A percentile compares a stretch with the other conserved stretches of the same genome.
These are phyloP conservation scores for Coprinellus micaceus DNA, from an alignment of 768 basidiomycete species.

Conservation along the genomic window DNA sequence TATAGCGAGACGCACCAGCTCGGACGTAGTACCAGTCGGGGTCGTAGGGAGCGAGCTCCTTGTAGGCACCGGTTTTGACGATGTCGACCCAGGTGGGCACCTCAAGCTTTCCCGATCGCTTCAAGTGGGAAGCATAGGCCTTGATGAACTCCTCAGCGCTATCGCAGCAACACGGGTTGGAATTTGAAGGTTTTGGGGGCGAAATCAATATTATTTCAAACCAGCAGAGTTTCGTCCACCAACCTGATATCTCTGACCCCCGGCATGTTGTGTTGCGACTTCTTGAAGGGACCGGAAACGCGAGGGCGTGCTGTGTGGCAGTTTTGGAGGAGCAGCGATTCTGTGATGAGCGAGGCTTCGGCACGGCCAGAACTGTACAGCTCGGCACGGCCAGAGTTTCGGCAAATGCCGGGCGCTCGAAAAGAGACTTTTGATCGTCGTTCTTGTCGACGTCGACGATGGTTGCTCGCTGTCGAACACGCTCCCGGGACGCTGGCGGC, in stretches of 20 bases:
- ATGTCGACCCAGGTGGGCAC: slow-evolving; percentile 98
- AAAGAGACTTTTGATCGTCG: too few species aligned
- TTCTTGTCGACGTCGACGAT: too few species aligned
- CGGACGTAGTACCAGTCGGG: slow-evolving; percentile 99
- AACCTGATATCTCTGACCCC: slow-evolving; percentile 82
- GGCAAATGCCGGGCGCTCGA: slow-evolving; percentile 29
- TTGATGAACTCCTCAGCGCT: slow-evolving; percentile 93
- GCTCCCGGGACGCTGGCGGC: too few species aligned
- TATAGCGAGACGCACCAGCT: slow-evolving; percentile 64
- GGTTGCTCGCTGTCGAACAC: too few species aligned
- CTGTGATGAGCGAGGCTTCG: slow-evolving; percentile 25
- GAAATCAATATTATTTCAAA: slow-evolving; percentile 15
- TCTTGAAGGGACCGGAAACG: slow-evolving; percentile 45
- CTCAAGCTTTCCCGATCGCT: slow-evolving; percentile 98
- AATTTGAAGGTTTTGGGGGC: slow-evolving; percentile 13
- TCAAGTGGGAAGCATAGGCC: slow-evolving; percentile 93
- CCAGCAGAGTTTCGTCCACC: slow-evolving; percentile 3
- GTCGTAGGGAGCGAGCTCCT: slow-evolving; percentile 98
- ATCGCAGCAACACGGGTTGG: slow-evolving; percentile 15
- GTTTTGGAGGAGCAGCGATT: slow-evolving; percentile 10
- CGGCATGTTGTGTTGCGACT: slow-evolving; percentile 57
- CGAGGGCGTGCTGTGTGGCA: slow-evolving; percentile 38
- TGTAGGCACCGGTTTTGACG: slow-evolving; percentile 96
- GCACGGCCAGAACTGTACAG: slow-evolving; percentile 42
- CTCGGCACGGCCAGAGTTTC: slow-evolving; percentile 6